phyloP scores from a whole-genome alignment of 1,284 basidiomycete species.

The Leccinum angustisporum region DNA sequence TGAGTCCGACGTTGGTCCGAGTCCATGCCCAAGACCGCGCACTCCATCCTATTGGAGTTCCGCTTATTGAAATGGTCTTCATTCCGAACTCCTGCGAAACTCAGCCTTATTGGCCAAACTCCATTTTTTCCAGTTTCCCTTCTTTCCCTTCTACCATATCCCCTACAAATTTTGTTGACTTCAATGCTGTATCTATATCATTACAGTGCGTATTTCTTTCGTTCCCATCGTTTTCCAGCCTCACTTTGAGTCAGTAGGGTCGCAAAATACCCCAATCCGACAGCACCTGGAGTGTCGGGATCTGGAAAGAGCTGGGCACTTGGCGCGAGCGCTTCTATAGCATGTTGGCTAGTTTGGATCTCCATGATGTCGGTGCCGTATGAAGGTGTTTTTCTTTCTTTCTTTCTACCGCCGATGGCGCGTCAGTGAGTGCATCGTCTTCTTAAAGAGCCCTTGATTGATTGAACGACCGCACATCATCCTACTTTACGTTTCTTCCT shows the following conservation, averaged over 20 bases:
- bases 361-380: constrained; percentile 54
- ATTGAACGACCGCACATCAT: constrained; percentile 69
- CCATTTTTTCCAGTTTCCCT: constrained; percentile 51
- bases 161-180: constrained; percentile 81
- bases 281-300: constrained; percentile 61
- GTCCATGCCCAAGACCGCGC: no score
- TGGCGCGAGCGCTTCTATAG: constrained; percentile 73
- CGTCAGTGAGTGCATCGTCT: constrained; percentile 60
- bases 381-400: constrained; percentile 42
- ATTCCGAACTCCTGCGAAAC: no score
- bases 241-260: constrained; percentile 44
- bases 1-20: no score
- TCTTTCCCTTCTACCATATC: constrained; percentile 69
- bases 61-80: no score
- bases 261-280: constrained; percentile 66
- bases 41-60: no score
- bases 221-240: constrained; percentile 10
- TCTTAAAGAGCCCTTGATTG: constrained; percentile 1
- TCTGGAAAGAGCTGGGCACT: constrained; percentile 76
- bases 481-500: constrained; percentile 78
- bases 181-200: constrained; percentile 76
- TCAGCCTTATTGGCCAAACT: no score
- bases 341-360: constrained; percentile 76
- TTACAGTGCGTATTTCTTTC: constrained; percentile 58
- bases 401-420: constrained; percentile 82